Base-by-base conservation (phyloP, 805 yeast genomes). In the Zygosaccharomyces gambellarensis region DNA sequence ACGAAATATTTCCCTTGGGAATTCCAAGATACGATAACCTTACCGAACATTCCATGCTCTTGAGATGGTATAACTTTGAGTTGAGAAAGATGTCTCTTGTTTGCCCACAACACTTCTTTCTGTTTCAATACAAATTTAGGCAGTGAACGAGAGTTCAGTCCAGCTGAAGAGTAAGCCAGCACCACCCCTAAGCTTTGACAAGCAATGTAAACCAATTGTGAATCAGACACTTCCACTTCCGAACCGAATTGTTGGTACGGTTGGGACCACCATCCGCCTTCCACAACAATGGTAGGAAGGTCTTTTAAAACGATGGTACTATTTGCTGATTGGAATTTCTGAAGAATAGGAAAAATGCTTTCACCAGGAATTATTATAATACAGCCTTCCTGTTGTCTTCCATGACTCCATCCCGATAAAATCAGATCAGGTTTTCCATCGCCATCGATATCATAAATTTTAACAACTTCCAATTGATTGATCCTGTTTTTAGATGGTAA, bases 371-470 rank as follows among this genome's bases (percentile, higher is more conserved):
- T 45, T 17, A 54, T 42, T 7, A 43, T 43, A 5, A 47, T 52
- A 47, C 56, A 46, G 4, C 65, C 65, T 9, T 51, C 50, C 39
- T 61, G 62, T n/a, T 57, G 50, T 4, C 50, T 45, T 45, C 75
- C 82, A 27, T 68, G 62, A 42, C 61, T 66, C 2, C 77, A 74
- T 0, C 81, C 74, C 0, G 78, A 73, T 2, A 81, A 58, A 2
- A 78, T 49, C 10, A 81, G 50, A 39, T 75, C 79, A 0, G 67
- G 68, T 5, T 63, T 48, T 0, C 74, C 75, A 51, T 73, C 78
- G 4, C 58, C 61, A 55, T 69, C 66, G 6, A 70, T 40, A 50
- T 73, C 75, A 12, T 59, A 67, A 0, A 66, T 60, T 0, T 57
- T 47, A 9, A 2, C 83, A 80, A 50, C 74, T 67, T 21, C 36